A percentile compares a stretch with the other conserved stretches of the same genome.
These are phyloP conservation scores for Ceratonia siliqua DNA, from an alignment of 306 rosid genomes.

Conservation along the genomic window DNA sequence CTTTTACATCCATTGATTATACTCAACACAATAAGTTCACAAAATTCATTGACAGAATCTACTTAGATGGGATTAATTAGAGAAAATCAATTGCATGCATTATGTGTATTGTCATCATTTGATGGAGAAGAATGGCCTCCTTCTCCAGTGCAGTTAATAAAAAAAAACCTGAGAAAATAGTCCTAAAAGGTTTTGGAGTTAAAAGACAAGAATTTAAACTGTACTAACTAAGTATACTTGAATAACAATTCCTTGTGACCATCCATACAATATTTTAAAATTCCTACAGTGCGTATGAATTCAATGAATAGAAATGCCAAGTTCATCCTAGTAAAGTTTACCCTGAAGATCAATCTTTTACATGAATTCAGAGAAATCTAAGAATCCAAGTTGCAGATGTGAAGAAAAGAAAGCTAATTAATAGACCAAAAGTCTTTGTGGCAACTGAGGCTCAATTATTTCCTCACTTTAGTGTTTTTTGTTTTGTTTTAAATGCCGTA, in stretches of 20 bases:
- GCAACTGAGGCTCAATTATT: neutral
- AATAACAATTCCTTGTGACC: neutral
- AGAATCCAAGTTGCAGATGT: neutral
- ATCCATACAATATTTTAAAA: neutral
- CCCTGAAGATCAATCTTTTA: neutral
- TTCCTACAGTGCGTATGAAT: neutral
- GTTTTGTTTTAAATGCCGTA: neutral
- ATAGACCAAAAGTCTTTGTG: neutral
- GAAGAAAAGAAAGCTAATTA: neutral
- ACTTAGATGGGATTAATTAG: neutral
- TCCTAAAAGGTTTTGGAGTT: neutral
- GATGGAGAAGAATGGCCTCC: neutral
- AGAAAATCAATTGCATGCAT: neutral
- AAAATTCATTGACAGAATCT: neutral
- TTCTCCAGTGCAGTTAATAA: neutral
- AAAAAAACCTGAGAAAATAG: neutral
- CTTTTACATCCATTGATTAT: neutral
- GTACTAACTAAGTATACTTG: neutral
- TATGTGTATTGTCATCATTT: neutral
- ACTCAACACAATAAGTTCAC: constrained; percentile 6
- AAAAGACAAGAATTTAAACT: neutral
- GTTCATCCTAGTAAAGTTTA: neutral
- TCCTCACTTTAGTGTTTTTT: neutral
- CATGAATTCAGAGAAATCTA: neutral
- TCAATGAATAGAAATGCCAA: neutral